Base-by-base conservation (phyloP, 768 basidiomycete genomes). In the Trametes cinnabarina region DNA sequence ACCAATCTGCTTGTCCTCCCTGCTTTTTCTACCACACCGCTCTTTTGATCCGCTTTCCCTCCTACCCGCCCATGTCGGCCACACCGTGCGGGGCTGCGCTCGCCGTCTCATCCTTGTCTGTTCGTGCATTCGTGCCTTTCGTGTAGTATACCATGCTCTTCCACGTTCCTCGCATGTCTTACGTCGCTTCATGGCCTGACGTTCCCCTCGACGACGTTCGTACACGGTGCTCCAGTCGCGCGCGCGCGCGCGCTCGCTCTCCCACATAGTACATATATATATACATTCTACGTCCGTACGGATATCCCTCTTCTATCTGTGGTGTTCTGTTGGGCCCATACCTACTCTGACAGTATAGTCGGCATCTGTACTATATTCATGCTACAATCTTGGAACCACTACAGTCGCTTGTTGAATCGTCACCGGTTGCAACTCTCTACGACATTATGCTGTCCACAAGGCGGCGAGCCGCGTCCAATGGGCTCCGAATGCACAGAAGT, bases 281-380 rank as follows among this genome's bases (percentile, higher is more conserved):
- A 3, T 39, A 30, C 54, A 35, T 30, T 23, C 41, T n/a, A 50
- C 48, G 12, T 57, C 50, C 48, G 30, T 32, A 32, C 30, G 12
- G 12, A 32, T 32, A 25, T 41, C 39, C 20, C 37, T 12, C 51
- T 17, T 55, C 17, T 51, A 47, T 48, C 39, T 35, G 28, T 32
- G 57, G 50, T 58, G 50, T 58, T 58, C 40, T 53, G 57, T 46
- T 47, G 57, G 46, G 51, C 57, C 41, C 57, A 51, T 58, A 40
- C 47, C 44, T 39, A 23, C 46, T 39, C 44, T 58, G 57, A 53
- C 39, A 44, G 22, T 44, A 43, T 52, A 58, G 57, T 58, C 42
- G 57, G 40, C 57, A 58, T 58, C 46, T 58, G 57, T 58, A 58
- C 51, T 41, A 53, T 58, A 58, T 48, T 53, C 57, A 58, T 58